Conservation (phyloP, 2,329 filamentous ascomycete species). For the Penicillium corylophilum region DNA sequence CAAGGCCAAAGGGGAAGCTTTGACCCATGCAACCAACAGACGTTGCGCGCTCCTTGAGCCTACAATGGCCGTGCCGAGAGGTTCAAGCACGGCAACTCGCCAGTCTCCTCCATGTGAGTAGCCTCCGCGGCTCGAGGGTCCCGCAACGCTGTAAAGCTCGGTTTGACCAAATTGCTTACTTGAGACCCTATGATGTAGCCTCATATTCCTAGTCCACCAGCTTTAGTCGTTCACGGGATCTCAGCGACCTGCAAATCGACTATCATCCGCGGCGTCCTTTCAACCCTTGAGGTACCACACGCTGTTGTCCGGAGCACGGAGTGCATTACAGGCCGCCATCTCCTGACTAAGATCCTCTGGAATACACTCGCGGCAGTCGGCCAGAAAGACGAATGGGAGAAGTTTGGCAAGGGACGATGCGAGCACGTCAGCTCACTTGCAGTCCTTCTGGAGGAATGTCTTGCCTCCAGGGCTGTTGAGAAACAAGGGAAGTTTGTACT, state of each 20-base stretch:
- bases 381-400: conserved; percentile 42
- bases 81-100: conserved; percentile 43
- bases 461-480: conserved; percentile 31
- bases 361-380: conserved; percentile 38
- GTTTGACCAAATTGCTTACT: not conserved
- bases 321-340: conserved; percentile 47
- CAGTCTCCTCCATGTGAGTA: conserved; percentile 42
- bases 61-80: conserved; percentile 46
- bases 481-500: conserved; percentile 66
- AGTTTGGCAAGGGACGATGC: conserved; percentile 60
- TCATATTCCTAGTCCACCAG: conserved; percentile 64
- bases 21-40: conserved; percentile 34
- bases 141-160: not conserved
- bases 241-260: conserved; percentile 84
- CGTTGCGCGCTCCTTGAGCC: conserved; percentile 34
- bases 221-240: conserved; percentile 78
- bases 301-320: conserved; percentile 45
- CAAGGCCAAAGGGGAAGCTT: not conserved
- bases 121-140: not conserved
- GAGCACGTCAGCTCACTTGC: conserved; percentile 77
- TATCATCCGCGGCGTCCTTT: conserved; percentile 64
- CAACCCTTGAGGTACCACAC: conserved; percentile 53
- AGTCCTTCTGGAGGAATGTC: conserved; percentile 61
- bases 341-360: conserved; percentile 48
- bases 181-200: conserved; percentile 25